phyloP scores from a whole-genome alignment of 208 protist species.

The Acanthamoeba lenticulata region DNA sequence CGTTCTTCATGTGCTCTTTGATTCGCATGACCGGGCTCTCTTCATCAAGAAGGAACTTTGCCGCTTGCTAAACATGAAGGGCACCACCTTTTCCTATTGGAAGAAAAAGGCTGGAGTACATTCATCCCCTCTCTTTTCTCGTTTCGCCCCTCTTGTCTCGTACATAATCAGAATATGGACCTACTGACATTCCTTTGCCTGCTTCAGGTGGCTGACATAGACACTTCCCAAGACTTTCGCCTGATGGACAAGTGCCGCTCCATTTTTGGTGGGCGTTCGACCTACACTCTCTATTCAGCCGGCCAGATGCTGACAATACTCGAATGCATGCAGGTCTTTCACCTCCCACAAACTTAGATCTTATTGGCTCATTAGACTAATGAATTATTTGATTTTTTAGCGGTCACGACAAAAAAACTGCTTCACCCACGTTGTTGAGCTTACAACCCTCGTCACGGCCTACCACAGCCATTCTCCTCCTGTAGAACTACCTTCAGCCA shows the following conservation, averaged over 20 bases:
- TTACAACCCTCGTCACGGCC: neutral
- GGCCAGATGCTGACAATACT: neutral
- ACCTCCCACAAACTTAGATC: too few species aligned
- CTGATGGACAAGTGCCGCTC: conserved; percentile 60
- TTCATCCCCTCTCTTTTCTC: too few species aligned
- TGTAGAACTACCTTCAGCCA: too few species aligned
- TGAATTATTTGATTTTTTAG: too few species aligned
- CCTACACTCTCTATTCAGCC: conserved; percentile 55
- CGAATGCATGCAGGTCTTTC: neutral
- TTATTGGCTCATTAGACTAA: too few species aligned
- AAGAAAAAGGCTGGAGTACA: conserved; percentile 31
- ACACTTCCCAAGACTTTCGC: conserved; percentile 30
- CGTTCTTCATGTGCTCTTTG: conserved; percentile 37
- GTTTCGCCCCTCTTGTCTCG: neutral
- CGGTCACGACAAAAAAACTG: neutral
- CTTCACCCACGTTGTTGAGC: neutral
- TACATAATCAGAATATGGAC: too few species aligned
- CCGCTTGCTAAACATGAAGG: conserved; percentile 34
- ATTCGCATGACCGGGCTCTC: neutral
- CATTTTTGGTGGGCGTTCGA: conserved; percentile 20
- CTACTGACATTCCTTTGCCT: neutral
- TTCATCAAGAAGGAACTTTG: conserved; percentile 31
- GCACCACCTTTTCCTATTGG: conserved; percentile 56
- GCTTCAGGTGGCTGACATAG: neutral
- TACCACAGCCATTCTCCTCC: neutral